phyloP scores from a whole-genome alignment of 768 basidiomycete species.

The Tylopilus cervinicoccineus region DNA sequence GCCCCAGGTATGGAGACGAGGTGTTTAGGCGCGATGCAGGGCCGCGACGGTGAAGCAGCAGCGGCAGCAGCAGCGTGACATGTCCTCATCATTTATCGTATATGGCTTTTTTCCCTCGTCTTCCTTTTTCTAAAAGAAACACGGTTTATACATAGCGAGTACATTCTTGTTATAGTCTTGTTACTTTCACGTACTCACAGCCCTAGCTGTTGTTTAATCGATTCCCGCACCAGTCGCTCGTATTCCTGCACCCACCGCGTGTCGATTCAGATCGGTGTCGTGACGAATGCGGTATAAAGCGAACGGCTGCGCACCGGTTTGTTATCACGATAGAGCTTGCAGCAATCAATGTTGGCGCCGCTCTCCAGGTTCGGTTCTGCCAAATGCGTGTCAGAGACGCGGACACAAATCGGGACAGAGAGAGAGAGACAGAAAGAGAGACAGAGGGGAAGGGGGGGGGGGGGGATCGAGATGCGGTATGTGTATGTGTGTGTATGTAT shows the following conservation, averaged over 20 bases:
- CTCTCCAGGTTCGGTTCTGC: conserved; percentile 95
- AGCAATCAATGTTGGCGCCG: conserved; percentile 95
- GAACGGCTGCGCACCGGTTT: conserved; percentile 39
- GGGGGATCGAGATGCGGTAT: no score
- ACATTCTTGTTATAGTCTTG: conserved; percentile 15
- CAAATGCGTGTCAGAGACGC: not conserved
- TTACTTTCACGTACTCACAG: conserved; percentile 37
- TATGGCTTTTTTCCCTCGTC: not conserved
- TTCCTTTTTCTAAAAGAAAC: no score
- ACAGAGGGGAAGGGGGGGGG: no score
- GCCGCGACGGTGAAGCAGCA: conserved; percentile 9
- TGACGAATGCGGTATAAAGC: not conserved
- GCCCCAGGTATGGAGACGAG: conserved; percentile 36
- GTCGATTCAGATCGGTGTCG: not conserved
- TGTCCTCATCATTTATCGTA: no score
- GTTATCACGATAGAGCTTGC: conserved; percentile 94
- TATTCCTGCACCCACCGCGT: conserved; percentile 58
- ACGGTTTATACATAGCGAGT: conserved; percentile 4
- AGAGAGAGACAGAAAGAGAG: no score
- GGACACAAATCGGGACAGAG: no score
- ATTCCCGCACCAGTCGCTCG: conserved; percentile 78
- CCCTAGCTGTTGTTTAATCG: conserved; percentile 84
- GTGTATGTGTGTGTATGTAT: no score
- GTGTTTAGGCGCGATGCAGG: conserved; percentile 41
- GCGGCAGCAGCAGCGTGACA: no score